A percentile compares a stretch with the other conserved stretches of the same genome.
Conservation (phyloP, 352 stramenopile species). For the Elongisporangium senticosum region DNA sequence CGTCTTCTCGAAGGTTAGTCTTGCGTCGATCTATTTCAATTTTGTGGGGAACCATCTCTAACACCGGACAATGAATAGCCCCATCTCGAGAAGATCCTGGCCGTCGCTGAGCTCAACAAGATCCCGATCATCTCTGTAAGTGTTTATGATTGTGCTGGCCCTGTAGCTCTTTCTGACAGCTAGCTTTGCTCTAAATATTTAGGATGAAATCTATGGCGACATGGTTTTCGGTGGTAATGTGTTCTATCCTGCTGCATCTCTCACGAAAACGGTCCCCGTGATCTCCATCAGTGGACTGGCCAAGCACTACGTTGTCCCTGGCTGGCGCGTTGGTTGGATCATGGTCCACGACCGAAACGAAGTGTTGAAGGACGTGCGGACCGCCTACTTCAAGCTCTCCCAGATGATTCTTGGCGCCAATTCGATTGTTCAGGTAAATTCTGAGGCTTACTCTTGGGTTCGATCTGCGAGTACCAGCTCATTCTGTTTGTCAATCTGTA, state of each 20-base stretch:
- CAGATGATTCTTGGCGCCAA: constrained; percentile 91
- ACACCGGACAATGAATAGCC: constrained; percentile 12
- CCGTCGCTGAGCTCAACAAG: constrained; percentile 74
- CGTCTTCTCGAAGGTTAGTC: constrained; percentile 84
- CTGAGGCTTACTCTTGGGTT: not conserved
- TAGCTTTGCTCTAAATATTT: not conserved
- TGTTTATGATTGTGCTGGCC: constrained; percentile 4
- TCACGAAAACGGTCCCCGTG: constrained; percentile 79
- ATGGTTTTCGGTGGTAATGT: constrained; percentile 71
- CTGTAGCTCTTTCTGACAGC: not conserved
- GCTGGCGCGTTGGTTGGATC: constrained; percentile 95
- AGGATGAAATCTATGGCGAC: constrained; percentile 84
- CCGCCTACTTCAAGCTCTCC: constrained; percentile 88
- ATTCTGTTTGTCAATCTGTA: constrained; percentile 13
- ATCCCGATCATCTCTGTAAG: constrained; percentile 93
- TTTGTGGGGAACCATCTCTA: not conserved
- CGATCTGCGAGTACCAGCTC: not conserved
- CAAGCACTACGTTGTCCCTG: constrained; percentile 95
- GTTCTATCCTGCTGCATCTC: constrained; percentile 79
- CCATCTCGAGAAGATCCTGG: constrained; percentile 71
- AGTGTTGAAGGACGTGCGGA: constrained; percentile 75
- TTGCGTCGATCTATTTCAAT: not conserved
- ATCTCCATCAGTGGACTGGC: constrained; percentile 83
- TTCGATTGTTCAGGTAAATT: constrained; percentile 75
- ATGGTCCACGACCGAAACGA: constrained; percentile 90